Base-by-base conservation (phyloP, 1,139 yeast species). In the Pichia sp. region DNA sequence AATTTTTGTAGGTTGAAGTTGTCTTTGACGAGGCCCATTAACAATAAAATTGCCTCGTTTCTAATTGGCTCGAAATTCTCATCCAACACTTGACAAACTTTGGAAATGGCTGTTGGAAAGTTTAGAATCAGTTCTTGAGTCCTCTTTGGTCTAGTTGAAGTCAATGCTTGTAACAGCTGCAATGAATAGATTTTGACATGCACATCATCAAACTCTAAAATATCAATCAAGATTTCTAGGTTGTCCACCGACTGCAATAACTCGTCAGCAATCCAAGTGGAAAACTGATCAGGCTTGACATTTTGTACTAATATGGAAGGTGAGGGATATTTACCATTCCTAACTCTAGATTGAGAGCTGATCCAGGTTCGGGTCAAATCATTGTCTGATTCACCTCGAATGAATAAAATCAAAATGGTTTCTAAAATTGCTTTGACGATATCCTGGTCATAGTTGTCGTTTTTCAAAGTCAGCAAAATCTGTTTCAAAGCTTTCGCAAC, bases 251-350 rank as follows among this genome's bases (percentile, higher is more conserved):
- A 75, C 58, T 86, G 94, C 2, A 92, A 85, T 55, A 94, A 71
- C 54, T 88, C 97, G 64, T 94, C 98, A 0, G 97, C 88, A 37
- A 94, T 84, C 96, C 97, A 90, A 50, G 88, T 67, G 0, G 96
- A 85, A 54, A 94, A 85, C 57, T 87, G 95, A 58, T 92, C 97
- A 16, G 78, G 75, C 8, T 72, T 62, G 1, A 62, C 52, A 39
- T 76, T 75, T 37, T 75, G 74, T 38, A 75, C 77, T 65, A 81
- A 64, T 29, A 85, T 67, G 36, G 85, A 66, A 0, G 96, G 95
- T 4, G 94, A 83, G 0, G 94, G 90, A 53, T 84, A 84, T 57
- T 83, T 83, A 11, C 92, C 92, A 61, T 83, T 83, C 55, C 80
- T 85, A n/a, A 74, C 58, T 53, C 92, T 69, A n/a, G 86, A 79